Conservation (phyloP, 2,329 filamentous ascomycete genomes). For the Diplodia intermedia region DNA sequence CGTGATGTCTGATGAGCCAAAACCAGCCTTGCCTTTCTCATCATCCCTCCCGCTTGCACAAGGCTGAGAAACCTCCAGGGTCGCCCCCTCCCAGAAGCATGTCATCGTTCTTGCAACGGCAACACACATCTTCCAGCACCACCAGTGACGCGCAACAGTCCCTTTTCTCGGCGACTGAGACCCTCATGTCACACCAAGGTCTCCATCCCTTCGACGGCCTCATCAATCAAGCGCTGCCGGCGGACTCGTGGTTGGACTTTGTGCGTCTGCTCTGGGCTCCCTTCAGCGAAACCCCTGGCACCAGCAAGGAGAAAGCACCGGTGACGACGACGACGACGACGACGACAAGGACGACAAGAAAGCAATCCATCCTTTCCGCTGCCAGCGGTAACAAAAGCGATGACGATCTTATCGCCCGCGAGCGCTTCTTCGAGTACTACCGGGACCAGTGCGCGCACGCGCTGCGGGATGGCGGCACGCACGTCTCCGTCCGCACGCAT, state of each 20-base stretch:
- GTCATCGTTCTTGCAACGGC: neutral
- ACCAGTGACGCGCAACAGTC: neutral
- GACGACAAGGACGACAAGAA: neutral
- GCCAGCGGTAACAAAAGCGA: neutral
- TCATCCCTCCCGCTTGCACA: neutral
- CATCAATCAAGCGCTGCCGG: constrained; percentile 16
- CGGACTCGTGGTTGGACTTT: neutral
- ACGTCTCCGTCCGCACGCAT: constrained; percentile 36
- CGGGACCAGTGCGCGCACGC: constrained; percentile 35
- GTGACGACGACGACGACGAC: neutral
- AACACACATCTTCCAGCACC: neutral
- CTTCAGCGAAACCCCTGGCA: neutral
- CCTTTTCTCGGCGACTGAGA: constrained; percentile 5
- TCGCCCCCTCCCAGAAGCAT: neutral
- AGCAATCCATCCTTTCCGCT: neutral
- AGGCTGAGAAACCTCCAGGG: neutral
- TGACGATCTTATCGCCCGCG: neutral
- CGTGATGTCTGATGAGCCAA: neutral
- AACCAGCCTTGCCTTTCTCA: neutral
- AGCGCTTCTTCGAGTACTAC: constrained; percentile 34
- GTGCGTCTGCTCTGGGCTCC: constrained; percentile 9
- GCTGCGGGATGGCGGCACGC: constrained; percentile 35
- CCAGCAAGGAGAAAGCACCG: neutral
- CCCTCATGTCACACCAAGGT: constrained; percentile 20
- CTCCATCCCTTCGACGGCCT: constrained; percentile 10